These are phyloP conservation scores for Phytophthora pinifolia DNA, from an alignment of 352 stramenopile species.

Conservation along the genomic window DNA sequence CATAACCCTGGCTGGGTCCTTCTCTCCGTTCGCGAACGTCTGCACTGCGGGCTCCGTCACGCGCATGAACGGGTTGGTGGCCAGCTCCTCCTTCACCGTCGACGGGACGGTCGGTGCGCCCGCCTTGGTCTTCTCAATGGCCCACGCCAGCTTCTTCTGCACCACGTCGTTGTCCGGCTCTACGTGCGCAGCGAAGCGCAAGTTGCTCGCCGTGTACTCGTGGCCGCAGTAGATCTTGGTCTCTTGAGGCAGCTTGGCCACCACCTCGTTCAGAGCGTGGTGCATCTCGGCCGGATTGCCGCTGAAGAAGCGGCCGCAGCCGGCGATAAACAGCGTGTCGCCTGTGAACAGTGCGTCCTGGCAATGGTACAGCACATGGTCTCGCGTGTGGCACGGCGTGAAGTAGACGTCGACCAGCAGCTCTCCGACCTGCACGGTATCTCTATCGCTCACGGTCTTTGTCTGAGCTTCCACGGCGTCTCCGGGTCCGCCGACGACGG, in stretches of 20 bases:
- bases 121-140: constrained; percentile 35
- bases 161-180: constrained; percentile 86
- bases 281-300: constrained; percentile 87
- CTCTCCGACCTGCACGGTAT: constrained; percentile 69
- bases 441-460: constrained; percentile 56
- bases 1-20: constrained; percentile 63
- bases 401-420: constrained; percentile 64
- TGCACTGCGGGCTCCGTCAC: constrained; percentile 51
- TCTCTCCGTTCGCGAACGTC: constrained; percentile 40
- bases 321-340: constrained; percentile 91
- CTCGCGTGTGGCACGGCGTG: constrained; percentile 92
- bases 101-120: constrained; percentile 88
- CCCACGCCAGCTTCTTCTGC: constrained; percentile 65
- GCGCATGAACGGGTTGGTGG: constrained; percentile 84
- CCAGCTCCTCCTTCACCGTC: constrained; percentile 68
- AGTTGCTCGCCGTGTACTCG: constrained; percentile 93
- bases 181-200: constrained; percentile 87
- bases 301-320: constrained; percentile 87
- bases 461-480: constrained; percentile 70
- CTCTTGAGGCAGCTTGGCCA: constrained; percentile 59
- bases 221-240: constrained; percentile 91
- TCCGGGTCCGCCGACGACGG: constrained; percentile 71
- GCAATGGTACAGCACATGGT: constrained; percentile 83
- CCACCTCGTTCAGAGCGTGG: constrained; percentile 73
- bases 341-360: constrained; percentile 87